These are phyloP conservation scores for Globisporangium nunn DNA, from an alignment of 352 stramenopile genomes.

Conservation along the genomic window DNA sequence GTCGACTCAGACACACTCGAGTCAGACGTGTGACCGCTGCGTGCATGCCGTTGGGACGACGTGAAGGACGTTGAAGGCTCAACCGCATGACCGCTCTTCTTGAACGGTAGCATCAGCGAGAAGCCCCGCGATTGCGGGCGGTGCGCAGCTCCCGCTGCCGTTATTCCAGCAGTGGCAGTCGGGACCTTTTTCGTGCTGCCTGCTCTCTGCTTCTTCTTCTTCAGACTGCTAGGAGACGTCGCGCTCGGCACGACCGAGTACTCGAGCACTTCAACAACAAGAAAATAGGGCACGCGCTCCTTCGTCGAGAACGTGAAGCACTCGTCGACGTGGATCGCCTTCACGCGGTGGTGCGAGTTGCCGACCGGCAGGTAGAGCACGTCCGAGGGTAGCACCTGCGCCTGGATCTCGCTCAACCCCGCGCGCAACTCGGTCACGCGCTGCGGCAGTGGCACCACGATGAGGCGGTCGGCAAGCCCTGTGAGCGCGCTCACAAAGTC, in stretches of 20 bases:
- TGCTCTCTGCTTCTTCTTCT: conserved; percentile 14
- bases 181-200: conserved; percentile 5
- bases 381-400: conserved; percentile 52
- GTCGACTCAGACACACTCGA: conserved; percentile 11
- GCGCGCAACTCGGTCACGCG: conserved; percentile 44
- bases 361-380: conserved; percentile 78
- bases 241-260: conserved; percentile 28
- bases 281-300: conserved; percentile 76
- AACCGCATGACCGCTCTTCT: conserved; percentile 24
- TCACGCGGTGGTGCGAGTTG: conserved; percentile 70
- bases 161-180: background rate
- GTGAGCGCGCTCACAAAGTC: conserved; percentile 65
- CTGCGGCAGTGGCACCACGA: conserved; percentile 31
- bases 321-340: conserved; percentile 62
- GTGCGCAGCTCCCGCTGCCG: background rate
- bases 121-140: conserved; percentile 27
- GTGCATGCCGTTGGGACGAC: background rate
- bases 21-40: conserved; percentile 6
- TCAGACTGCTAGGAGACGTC: conserved; percentile 11
- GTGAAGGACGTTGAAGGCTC: background rate
- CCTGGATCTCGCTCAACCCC: conserved; percentile 38
- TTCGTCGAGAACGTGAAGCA: conserved; percentile 83
- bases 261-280: conserved; percentile 79
- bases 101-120: conserved; percentile 45
- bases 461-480: conserved; percentile 56